Percentiles rank a stretch among this genome's conserved stretches.
Conservation (phyloP, 2,329 filamentous ascomycete genomes). For the Lecanicillium sp. region DNA sequence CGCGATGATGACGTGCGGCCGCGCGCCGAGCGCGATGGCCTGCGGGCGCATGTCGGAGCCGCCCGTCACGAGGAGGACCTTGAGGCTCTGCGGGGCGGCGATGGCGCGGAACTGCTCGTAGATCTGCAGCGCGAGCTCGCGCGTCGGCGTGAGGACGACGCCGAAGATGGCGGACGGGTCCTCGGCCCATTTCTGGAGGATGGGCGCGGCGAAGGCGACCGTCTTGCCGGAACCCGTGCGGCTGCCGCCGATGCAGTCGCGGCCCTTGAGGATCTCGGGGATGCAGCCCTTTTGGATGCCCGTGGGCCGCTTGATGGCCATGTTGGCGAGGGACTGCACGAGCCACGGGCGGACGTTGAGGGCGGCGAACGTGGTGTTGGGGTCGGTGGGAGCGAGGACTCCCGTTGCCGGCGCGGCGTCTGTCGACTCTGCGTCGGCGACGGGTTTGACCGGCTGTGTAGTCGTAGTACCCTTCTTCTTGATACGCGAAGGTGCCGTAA, state of each 20-base stretch:
- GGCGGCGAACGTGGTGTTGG: conserved; percentile 61
- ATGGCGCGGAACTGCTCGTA: conserved; percentile 95
- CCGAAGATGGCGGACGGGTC: conserved; percentile 90
- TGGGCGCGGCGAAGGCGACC: conserved; percentile 89
- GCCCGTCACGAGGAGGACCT: conserved; percentile 83
- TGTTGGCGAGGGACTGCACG: conserved; percentile 65
- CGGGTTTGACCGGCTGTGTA: conserved; percentile 12
- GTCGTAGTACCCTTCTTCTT: conserved; percentile 31
- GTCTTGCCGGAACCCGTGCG: conserved; percentile 97
- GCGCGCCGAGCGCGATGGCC: conserved; percentile 72
- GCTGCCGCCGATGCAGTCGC: conserved; percentile 92
- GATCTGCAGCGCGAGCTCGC: conserved; percentile 90
- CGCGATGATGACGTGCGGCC: conserved; percentile 89
- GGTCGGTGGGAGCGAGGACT: conserved; percentile 48
- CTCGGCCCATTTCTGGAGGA: conserved; percentile 86
- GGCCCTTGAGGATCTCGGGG: conserved; percentile 82
- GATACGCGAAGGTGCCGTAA: conserved; percentile 49
- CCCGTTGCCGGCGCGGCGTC: conserved; percentile 22
- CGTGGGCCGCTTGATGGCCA: conserved; percentile 82
- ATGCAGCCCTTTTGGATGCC: conserved; percentile 92
- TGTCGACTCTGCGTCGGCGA: too few relatives aligned
- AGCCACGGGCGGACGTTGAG: conserved; percentile 81
- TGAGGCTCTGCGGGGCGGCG: conserved; percentile 78
- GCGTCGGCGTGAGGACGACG: conserved; percentile 81
- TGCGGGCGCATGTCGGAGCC: conserved; percentile 89